Evolutionary conservation across 805 yeast species (phyloP), one percentile per base, ranked within the genome.

Genomic region (Candida montana): DNA sequence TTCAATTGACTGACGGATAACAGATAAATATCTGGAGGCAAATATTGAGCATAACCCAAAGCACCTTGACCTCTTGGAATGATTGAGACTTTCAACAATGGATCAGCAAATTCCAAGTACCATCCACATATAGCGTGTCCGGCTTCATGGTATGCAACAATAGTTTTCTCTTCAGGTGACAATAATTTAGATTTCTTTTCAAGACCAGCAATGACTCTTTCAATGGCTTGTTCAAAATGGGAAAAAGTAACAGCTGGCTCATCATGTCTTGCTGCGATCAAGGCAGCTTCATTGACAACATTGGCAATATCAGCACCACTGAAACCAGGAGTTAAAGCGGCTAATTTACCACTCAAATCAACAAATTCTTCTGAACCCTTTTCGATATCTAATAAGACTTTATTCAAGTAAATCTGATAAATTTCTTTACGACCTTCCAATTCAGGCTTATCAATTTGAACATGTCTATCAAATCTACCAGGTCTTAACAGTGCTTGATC

Each of bases 121-220:
- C 99, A 93, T 11, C 99, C 99, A 63, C 98, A 90, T 46, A 93
- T 78, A 10, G 99, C 99, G 65, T 95, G 99, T 4, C 99, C 99
- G 3, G 99, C 99, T 64, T 93, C 99, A 61, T 95, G 99, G 57
- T 84, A 93, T 1, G 99, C 99, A 43, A 95, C 96, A 21, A 88
- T 79, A 48, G 72, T 79, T 65, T 89, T 87, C 59, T 95, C 98
- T 45, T 83, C 90, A 2, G 88, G 83, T 3, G 88, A 78, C 46
- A 95, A 70, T 12, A 93, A 75, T 56, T 83, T 82, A 13, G 90
- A 76, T 64, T 88, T 91, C 71, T 86, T 86, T 63, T 91, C 98
- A 47, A 93, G 70, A 30, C 99, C 99, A 26, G 95, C 97, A 64
- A 90, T 86, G 33, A 91, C 97, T 59, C 99, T 80, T 65, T 95